phyloP scores from a whole-genome alignment of 2,329 filamentous ascomycete species.

The Fonsecaea pedrosoi region DNA sequence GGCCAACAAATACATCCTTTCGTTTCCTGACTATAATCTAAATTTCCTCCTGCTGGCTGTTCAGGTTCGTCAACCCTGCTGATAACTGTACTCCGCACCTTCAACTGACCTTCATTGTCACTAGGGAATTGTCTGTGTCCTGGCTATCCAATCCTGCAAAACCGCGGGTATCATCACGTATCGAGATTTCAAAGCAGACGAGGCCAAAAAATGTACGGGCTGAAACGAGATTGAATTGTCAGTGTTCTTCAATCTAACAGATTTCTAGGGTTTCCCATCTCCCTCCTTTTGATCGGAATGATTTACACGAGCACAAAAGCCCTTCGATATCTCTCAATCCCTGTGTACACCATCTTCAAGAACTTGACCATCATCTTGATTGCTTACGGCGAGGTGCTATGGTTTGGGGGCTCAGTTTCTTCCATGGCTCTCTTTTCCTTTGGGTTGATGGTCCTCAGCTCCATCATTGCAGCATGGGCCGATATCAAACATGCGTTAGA shows the following conservation, averaged over 20 bases:
- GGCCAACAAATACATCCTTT: conserved; percentile 99
- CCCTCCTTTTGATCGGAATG: conserved; percentile 95
- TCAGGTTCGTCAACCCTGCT: conserved; percentile 70
- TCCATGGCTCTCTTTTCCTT: conserved; percentile 90
- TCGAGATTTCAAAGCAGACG: conserved; percentile 81
- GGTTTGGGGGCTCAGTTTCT: conserved; percentile 94
- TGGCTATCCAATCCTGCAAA: conserved; percentile 83
- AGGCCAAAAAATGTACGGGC: conserved; percentile 86
- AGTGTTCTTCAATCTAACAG: conserved; percentile 2
- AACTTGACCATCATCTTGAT: conserved; percentile 99
- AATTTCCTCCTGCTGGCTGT: conserved; percentile 94
- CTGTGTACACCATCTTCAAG: conserved; percentile 99
- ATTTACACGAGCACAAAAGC: conserved; percentile 98
- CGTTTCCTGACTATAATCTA: conserved; percentile 87
- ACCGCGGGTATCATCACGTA: conserved; percentile 81
- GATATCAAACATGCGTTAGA: conserved; percentile 87
- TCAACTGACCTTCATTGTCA: conserved; percentile 25
- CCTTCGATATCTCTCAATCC: conserved; percentile 93
- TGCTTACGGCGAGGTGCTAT: conserved; percentile 96
- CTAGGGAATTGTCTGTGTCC: conserved; percentile 89
- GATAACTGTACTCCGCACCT: not conserved
- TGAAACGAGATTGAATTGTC: not conserved
- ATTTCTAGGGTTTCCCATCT: conserved; percentile 91
- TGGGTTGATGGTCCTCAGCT: conserved; percentile 94
- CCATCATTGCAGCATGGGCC: conserved; percentile 93